A percentile compares a stretch with the other conserved stretches of the same genome.
Conservation (phyloP, 75 land plant genomes). For the Selaginella moellendorffii region DNA sequence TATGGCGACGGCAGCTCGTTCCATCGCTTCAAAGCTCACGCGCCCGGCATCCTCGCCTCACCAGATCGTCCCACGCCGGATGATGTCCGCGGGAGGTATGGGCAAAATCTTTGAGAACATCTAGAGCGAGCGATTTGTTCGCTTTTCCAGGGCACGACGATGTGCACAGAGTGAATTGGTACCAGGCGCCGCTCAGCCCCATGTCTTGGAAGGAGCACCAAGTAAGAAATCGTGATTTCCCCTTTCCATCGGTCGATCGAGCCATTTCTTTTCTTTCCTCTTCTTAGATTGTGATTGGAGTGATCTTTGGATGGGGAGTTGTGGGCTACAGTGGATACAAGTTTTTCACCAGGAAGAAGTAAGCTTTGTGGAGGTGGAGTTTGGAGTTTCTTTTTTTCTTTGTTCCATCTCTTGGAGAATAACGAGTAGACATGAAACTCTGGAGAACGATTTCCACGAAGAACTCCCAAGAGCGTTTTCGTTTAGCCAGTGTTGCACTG, state of each 20-base stretch:
- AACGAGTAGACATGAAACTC: too few species aligned
- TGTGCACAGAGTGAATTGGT: slow-evolving; percentile 1
- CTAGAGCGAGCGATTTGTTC: not conserved
- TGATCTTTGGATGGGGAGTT: not conserved
- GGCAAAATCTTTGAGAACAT: not conserved
- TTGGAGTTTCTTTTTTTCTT: too few species aligned
- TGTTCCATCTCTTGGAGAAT: too few species aligned
- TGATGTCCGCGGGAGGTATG: not conserved
- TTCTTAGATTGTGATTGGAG: not conserved
- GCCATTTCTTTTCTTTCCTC: not conserved
- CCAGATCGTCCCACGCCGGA: not conserved
- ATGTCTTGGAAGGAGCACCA: not conserved
- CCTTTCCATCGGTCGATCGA: not conserved
- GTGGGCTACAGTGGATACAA: not conserved
- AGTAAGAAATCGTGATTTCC: not conserved
- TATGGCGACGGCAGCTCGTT: not conserved
- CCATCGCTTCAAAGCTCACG: not conserved
- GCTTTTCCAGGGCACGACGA: not conserved
- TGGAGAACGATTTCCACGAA: too few species aligned
- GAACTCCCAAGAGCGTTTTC: too few species aligned
- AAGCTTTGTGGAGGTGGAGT: too few species aligned
- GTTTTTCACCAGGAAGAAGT: not conserved
- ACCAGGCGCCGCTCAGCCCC: not conserved
- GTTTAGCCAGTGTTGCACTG: too few species aligned
- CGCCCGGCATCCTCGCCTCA: not conserved